Evolutionary conservation across 768 basidiomycete species (phyloP), one percentile per base, ranked within the genome.

Genomic region (Russula virescens): DNA sequence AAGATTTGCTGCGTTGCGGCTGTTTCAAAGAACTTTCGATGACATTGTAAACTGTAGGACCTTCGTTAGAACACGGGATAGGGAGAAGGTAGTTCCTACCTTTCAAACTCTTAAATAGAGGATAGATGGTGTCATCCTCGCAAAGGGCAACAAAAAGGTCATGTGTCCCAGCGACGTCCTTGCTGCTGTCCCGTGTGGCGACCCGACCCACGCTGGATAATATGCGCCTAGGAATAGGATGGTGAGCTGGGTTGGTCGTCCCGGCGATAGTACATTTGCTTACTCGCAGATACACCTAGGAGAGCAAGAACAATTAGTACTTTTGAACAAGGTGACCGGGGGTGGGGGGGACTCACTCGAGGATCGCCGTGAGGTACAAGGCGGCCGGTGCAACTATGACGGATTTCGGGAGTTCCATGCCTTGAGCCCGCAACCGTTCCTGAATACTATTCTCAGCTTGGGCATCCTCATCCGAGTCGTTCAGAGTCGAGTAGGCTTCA

Each of bases 101-200:
- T 77, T 89, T 83, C 89, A 95, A 90, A 25, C 82, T 79, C 74
- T 85, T 91, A 76, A 95, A 94, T 62, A 90, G 80, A 28, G 82
- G 83, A 75, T 93, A 97, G 52, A 96, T 83, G 52, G 85, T 79
- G 67, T 91, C 87, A 74, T 97, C 95, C 75, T 97, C 95, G 64
- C 91, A 94, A 18, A 97, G 78, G 0, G 93, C 93, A 19, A 86
- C 80, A 72, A 93, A 94, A 49, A 98, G 76, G 73, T 97, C 94
- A 63, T 90, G 85, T 10, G 83, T 78, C 11, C 84, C 86, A 25
- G 94, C 94, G 25, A 76, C 77, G 4, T 87, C 81, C 53, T 88
- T 83, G 69, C 88, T 88, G 67, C 92, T 91, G 73, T 95, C 91
- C 58, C 94, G 85, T 49, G 90, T 85, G 16, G 87, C 86, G 26